phyloP scores from a whole-genome alignment of 2,329 filamentous ascomycete species.

The Arachnomyces sp. region DNA sequence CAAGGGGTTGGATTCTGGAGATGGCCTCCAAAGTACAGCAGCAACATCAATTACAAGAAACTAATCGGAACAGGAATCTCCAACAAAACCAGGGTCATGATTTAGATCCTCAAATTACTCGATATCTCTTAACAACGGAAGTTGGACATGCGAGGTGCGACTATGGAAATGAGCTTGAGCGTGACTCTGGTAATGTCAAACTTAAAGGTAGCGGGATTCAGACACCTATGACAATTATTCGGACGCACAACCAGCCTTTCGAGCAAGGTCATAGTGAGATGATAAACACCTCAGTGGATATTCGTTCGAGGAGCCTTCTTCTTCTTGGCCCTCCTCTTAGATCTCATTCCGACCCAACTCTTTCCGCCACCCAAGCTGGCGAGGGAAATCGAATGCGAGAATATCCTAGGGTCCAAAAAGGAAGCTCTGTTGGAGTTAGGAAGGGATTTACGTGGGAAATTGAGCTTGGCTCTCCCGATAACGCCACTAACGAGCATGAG shows the following conservation, averaged over 20 bases:
- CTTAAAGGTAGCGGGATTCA: too few species aligned
- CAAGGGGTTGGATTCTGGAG: constrained; percentile 36
- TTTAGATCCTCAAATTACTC: too few species aligned
- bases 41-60: not conserved
- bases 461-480: constrained; percentile 14
- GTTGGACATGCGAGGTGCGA: too few species aligned
- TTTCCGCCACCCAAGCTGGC: not conserved
- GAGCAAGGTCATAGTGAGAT: too few species aligned
- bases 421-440: constrained; percentile 21
- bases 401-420: constrained; percentile 9
- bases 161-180: too few species aligned
- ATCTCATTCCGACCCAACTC: not conserved
- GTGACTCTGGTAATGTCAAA: too few species aligned
- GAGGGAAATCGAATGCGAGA: constrained; percentile 11
- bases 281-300: too few species aligned
- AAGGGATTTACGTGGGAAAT: constrained; percentile 30
- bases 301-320: not conserved
- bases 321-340: constrained; percentile 11
- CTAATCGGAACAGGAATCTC: too few species aligned
- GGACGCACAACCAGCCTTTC: too few species aligned
- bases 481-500: not conserved
- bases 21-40: constrained; percentile 26
- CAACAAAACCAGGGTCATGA: too few species aligned
- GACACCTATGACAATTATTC: too few species aligned
- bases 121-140: too few species aligned